Conservation (phyloP, 345 rosid species). For the Dipteronia dyeriana region DNA sequence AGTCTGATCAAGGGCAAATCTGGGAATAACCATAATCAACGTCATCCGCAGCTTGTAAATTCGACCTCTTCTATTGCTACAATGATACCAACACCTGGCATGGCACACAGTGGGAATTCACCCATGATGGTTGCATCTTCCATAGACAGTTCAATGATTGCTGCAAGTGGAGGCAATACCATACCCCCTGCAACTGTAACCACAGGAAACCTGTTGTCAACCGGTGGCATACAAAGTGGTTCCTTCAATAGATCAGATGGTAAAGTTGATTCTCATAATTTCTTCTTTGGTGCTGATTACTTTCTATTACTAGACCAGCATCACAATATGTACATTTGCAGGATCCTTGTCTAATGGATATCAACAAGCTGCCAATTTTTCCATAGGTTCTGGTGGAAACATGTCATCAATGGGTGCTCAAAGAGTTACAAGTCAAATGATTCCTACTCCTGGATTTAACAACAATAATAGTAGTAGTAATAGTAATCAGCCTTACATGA, state of each 20-base stretch:
- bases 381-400: conserved; percentile 72
- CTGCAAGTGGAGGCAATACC: conserved; percentile 51
- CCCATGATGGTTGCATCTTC: conserved; percentile 57
- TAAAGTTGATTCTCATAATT: conserved; percentile 25
- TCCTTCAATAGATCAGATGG: conserved; percentile 52
- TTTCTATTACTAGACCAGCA: conserved; percentile 15
- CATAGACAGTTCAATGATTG: conserved; percentile 52
- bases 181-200: conserved; percentile 47
- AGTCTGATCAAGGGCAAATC: conserved; percentile 43
- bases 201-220: conserved; percentile 49
- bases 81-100: conserved; percentile 96
- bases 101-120: conserved; percentile 60
- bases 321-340: conserved; percentile 33
- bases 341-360: conserved; percentile 67
- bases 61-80: conserved; percentile 65
- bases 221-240: conserved; percentile 56
- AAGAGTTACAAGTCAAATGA: conserved; percentile 78
- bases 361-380: conserved; percentile 64
- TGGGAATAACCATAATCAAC: conserved; percentile 45
- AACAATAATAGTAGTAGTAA: conserved; percentile 37
- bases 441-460: conserved; percentile 92
- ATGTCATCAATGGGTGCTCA: conserved; percentile 64
- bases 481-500: conserved; percentile 59
- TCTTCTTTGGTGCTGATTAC: conserved; percentile 14
- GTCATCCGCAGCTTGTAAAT: conserved; percentile 50